Evolutionary conservation across 1,284 basidiomycete species (phyloP).

Genomic region (Fomitiporia mediterranea): DNA sequence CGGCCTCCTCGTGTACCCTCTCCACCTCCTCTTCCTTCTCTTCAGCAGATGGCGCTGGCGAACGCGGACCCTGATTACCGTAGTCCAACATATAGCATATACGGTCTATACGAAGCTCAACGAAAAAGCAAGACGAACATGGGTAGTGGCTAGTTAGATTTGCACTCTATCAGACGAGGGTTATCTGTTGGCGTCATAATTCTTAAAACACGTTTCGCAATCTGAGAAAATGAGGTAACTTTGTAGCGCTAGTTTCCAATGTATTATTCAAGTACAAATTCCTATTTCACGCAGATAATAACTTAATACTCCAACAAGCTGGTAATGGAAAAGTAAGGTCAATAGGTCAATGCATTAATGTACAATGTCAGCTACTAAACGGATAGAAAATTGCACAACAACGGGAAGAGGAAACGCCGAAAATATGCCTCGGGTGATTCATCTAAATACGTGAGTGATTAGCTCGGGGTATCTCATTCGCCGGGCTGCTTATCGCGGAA

Average conservation of each 20-base stretch:
- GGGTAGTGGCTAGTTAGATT: not conserved
- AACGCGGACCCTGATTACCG: constrained; percentile 61
- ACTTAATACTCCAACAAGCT: too few relatives aligned
- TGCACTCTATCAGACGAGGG: not conserved
- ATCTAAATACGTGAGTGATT: not conserved
- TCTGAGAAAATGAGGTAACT: not conserved
- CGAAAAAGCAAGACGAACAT: constrained; percentile 42
- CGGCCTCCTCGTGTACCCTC: constrained; percentile 73
- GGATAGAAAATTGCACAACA: too few relatives aligned
- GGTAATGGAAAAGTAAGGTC: not conserved
- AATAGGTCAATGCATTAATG: constrained; percentile 8
- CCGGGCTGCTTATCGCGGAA: not conserved
- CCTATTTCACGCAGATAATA: too few relatives aligned
- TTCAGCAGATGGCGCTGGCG: constrained; percentile 70
- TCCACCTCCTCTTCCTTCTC: constrained; percentile 65
- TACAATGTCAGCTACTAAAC: constrained; percentile 3
- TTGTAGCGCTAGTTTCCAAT: not conserved
- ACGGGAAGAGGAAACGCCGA: not conserved
- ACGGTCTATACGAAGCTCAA: constrained; percentile 63
- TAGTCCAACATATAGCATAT: constrained; percentile 78
- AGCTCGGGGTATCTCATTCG: not conserved
- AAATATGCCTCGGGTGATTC: not conserved
- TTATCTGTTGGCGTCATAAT: not conserved
- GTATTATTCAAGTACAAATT: too few relatives aligned
- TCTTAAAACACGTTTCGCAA: not conserved